These are phyloP conservation scores for Brassica nigra DNA, from an alignment of 345 rosid genomes.

Conservation along the genomic window DNA sequence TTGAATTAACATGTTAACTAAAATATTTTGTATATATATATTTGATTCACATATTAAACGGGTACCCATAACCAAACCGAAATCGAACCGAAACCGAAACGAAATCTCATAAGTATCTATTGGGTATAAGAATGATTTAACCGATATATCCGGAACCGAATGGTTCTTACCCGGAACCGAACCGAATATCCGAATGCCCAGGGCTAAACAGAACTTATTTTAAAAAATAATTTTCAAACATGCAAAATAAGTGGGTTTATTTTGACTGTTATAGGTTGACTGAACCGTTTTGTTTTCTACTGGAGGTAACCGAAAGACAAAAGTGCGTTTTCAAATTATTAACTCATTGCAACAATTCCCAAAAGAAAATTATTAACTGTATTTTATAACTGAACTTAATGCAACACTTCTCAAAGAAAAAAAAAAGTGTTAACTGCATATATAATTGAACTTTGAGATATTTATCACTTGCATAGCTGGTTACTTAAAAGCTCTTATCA, in stretches of 20 bases:
- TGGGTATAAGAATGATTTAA: no score
- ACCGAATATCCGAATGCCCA: no score
- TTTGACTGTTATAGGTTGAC: neutral
- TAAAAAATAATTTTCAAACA: no score
- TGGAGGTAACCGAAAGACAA: neutral
- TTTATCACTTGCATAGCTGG: neutral
- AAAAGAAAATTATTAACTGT: neutral
- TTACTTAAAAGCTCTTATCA: neutral
- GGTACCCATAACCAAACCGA: no score
- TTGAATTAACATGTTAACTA: no score
- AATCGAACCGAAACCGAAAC: no score
- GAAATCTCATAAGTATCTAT: no score
- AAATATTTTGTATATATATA: no score
- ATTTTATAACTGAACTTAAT: neutral
- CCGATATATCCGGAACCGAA: no score
- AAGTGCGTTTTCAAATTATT: neutral
- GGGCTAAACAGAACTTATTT: no score
- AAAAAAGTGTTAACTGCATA: neutral
- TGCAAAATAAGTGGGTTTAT: neutral
- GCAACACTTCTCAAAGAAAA: neutral
- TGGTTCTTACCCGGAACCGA: no score
- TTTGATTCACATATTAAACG: no score
- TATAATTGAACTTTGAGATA: neutral
- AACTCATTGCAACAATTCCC: neutral
- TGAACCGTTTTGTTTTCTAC: neutral